Base-by-base conservation (phyloP, 2,329 filamentous ascomycete species). In the Venturia effusa region DNA sequence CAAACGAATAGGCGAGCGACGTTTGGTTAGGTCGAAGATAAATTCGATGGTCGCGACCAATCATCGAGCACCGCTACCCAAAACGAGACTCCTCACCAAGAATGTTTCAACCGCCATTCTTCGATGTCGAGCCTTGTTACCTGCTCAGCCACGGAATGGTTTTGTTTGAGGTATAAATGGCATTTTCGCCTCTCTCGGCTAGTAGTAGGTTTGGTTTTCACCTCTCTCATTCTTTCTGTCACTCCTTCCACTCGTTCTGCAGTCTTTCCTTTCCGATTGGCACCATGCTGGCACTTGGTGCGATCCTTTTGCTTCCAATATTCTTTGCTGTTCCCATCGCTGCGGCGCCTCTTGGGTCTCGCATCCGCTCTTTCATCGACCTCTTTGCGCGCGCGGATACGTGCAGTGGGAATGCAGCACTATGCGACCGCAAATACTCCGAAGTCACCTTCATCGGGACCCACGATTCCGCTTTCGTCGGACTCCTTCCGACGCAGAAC, bases 351-450 rank as follows among this genome's bases (percentile, higher is more conserved):
- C 43, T 37, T 39, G 13, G 19, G 11, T 2, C 59, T 54, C 45
- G n/a, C n/a, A 24, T 63, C 24, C 45, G 41, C 13, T 30, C 45
- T 19, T 63, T 63, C 3, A 51, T 17, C 27, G 24, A 30, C 17
- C 4, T 63, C 11, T 57, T 54, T 13, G 13, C 45, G 19, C 61
- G 48, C 11, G 30, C 45, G 15, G 61, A 59, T 27, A 30, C 48
- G 15, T 94, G 90, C 82, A 94, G 94, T 77, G 93, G 93, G 79
- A 91, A 88, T 0, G 88, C 89, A 0, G 77, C 80, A 55, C 82
- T 94, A 51, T 94, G 90, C 79, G 78, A 77, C 66, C 84, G 84
- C 67, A 77, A 83, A 27, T 94, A 94, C 78, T 87, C 85, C 76
- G 84, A 88, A 68, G 83, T 94, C 68, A 92, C 89, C 3, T 83